These are phyloP conservation scores for Rhynchospora pubera DNA, from an alignment of 176 grass and related monocot genomes.

Conservation along the genomic window DNA sequence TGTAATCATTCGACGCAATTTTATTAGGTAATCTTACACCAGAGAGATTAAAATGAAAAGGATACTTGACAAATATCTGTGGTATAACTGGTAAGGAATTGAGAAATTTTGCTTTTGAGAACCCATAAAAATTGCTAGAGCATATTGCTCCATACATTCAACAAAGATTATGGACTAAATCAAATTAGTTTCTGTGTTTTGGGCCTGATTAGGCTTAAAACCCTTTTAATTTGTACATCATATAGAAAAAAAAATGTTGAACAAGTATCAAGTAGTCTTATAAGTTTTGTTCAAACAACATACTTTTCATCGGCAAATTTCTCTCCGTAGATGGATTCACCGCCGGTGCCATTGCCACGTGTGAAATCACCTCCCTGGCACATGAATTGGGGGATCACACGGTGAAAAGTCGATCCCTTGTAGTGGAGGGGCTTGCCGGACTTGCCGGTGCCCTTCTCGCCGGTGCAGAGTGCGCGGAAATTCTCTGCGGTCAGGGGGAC, in stretches of 20 bases:
- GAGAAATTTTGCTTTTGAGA: background rate
- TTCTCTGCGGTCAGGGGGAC: conserved; percentile 54
- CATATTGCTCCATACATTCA: background rate
- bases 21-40: background rate
- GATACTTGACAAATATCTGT: background rate
- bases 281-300: background rate
- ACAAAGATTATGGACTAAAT: background rate
- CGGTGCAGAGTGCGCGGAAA: conserved; percentile 72
- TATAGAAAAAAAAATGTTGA: background rate
- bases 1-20: background rate
- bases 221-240: too few relatives aligned
- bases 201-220: background rate
- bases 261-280: background rate
- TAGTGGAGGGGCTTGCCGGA: conserved; percentile 53
- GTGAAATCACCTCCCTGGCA: conserved; percentile 91
- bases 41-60: background rate
- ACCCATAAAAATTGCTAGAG: background rate
- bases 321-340: conserved; percentile 73
- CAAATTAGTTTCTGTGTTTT: background rate
- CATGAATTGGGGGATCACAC: conserved; percentile 75
- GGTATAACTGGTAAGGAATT: background rate
- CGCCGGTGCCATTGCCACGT: conserved; percentile 51
- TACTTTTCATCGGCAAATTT: conserved; percentile 62
- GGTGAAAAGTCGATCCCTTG: conserved; percentile 60
- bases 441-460: conserved; percentile 44